Conservation (phyloP, 805 yeast species). For the Candida morakotiae region DNA sequence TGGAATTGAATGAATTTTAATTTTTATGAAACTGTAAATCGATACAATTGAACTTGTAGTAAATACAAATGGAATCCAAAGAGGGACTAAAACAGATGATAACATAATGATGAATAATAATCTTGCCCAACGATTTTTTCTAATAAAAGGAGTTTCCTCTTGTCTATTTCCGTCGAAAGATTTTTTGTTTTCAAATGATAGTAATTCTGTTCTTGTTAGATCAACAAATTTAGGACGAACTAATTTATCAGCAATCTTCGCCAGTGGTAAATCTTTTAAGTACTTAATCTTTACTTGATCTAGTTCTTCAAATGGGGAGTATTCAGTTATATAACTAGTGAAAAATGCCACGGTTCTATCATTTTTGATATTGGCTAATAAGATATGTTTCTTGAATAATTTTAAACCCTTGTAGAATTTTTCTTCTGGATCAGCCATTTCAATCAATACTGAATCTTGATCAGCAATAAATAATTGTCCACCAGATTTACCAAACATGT, state of each 20-base stretch:
- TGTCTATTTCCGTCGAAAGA: constrained; percentile 21
- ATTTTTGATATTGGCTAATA: constrained; percentile 71
- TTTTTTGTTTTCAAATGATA: constrained; percentile 3
- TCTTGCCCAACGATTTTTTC: constrained; percentile 23
- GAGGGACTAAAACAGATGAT: constrained; percentile 34
- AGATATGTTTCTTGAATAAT: constrained; percentile 51
- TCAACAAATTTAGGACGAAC: constrained; percentile 53
- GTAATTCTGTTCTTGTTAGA: constrained; percentile 27
- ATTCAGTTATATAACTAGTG: constrained; percentile 72
- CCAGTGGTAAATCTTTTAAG: constrained; percentile 41
- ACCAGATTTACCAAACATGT: constrained; percentile 36
- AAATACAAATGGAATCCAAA: constrained; percentile 49
- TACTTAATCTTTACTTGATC: constrained; percentile 44
- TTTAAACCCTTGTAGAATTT: constrained; percentile 52
- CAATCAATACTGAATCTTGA: constrained; percentile 41
- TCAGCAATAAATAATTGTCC: constrained; percentile 34
- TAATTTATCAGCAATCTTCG: constrained; percentile 31
- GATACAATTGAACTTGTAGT: constrained; percentile 32
- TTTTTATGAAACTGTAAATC: constrained; percentile 36
- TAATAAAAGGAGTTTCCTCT: constrained; percentile 35
- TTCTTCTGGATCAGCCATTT: constrained; percentile 50
- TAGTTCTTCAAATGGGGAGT: constrained; percentile 68
- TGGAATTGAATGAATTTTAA: constrained; percentile 22
- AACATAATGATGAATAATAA: constrained; percentile 20
- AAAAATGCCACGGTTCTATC: constrained; percentile 88